Conservation (phyloP, 805 yeast genomes). For the Ogataea corticis region DNA sequence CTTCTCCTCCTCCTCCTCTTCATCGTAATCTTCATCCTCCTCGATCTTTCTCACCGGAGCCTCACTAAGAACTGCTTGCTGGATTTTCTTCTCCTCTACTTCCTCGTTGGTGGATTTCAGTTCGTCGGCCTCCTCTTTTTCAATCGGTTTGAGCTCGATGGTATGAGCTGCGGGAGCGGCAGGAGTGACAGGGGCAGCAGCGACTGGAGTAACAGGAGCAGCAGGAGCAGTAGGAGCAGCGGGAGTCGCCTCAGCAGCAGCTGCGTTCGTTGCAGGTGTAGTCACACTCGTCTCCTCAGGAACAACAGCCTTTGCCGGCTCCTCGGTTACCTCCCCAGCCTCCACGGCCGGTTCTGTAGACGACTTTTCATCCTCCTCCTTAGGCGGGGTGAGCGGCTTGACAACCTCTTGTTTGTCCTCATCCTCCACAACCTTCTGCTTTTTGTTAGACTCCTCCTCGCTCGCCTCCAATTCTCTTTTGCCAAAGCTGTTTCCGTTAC, state of each 20-base stretch:
- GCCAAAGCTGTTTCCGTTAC: slow-evolving; percentile 1
- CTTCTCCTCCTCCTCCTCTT: slow-evolving; percentile 23
- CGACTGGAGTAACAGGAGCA: too few species aligned
- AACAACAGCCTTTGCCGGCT: too few species aligned
- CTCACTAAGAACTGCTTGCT: slow-evolving; percentile 20
- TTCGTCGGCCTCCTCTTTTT: slow-evolving; percentile 33
- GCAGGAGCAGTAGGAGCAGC: too few species aligned
- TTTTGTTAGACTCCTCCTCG: slow-evolving; percentile 8
- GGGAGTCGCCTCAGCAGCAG: too few species aligned
- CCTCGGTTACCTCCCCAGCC: background rate
- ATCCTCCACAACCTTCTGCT: slow-evolving; percentile 9
- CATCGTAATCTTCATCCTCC: slow-evolving; percentile 41
- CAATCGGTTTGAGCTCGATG: slow-evolving; percentile 34
- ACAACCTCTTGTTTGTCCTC: background rate
- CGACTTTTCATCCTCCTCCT: background rate
- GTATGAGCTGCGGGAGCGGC: slow-evolving; percentile 15
- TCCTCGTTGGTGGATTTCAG: slow-evolving; percentile 18
- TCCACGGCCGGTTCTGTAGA: too few species aligned
- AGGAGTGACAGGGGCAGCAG: too few species aligned
- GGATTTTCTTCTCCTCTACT: slow-evolving; percentile 16
- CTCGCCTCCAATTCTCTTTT: slow-evolving; percentile 14
- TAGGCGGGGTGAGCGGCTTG: background rate
- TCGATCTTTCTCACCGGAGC: slow-evolving; percentile 36
- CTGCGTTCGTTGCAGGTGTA: too few species aligned
- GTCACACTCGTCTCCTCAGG: too few species aligned